Evolutionary conservation across 169 alveolate genomes (phyloP).

Genomic region (Babesia gibsoni): DNA sequence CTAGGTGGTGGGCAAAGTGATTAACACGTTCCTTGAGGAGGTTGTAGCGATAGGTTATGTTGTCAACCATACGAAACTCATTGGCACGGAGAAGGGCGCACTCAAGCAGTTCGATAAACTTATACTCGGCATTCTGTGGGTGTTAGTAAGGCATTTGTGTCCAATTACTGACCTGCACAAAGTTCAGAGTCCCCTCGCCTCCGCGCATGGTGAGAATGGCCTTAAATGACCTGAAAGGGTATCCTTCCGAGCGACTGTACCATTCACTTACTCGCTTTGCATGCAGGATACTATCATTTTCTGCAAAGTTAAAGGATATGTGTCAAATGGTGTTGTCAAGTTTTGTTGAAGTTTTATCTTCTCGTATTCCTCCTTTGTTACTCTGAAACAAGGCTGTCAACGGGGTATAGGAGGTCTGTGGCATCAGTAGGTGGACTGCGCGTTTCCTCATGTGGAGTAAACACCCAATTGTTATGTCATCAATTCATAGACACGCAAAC

Average conservation of each 20-base stretch:
- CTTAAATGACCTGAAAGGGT: not conserved
- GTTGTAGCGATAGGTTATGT: slow-evolving; percentile 43
- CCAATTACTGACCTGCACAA: slow-evolving; percentile 18
- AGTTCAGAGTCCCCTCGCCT: slow-evolving; percentile 10
- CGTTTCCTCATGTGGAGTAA: no score
- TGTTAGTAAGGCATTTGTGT: no score
- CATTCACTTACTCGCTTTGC: slow-evolving; percentile 9
- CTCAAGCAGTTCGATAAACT: slow-evolving; percentile 26
- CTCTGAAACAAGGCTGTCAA: no score
- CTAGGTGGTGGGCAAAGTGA: slow-evolving; percentile 28
- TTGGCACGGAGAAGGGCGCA: slow-evolving; percentile 19
- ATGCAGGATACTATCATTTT: slow-evolving; percentile 32
- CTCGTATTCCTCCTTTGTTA: slow-evolving; percentile 11
- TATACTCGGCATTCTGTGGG: slow-evolving; percentile 18
- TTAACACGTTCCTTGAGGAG: slow-evolving; percentile 16
- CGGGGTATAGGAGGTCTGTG: no score
- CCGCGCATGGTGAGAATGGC: slow-evolving; percentile 1
- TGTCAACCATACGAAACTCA: slow-evolving; percentile 33
- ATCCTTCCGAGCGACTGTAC: not conserved
- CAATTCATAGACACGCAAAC: no score
- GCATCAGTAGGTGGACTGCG: no score
- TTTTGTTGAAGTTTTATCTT: not conserved
- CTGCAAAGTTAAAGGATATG: not conserved
- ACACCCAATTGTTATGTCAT: no score
- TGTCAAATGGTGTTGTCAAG: not conserved